Base-by-base conservation (phyloP, 2,329 filamentous ascomycete species). In the Blastomyces silverae region DNA sequence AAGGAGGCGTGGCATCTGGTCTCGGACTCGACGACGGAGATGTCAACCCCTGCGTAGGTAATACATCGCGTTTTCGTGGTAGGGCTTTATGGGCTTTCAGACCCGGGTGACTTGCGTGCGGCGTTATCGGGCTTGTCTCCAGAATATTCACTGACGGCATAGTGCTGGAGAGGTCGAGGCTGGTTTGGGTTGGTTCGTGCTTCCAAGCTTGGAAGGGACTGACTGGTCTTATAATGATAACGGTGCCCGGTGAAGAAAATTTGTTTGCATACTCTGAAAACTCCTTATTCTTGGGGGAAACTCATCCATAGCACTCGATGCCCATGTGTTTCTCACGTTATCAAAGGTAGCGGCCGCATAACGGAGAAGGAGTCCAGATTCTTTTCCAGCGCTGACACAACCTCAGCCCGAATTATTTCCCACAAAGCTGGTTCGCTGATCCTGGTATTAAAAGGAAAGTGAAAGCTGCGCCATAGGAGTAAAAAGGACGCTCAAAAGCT, bases 21-120 rank as follows among this genome's bases (percentile, higher is more conserved):
- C 66, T 67, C 67, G 67, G 68, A 69, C 62, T 10, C 68, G 70
- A 64, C 65, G 57, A 70, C 65, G 70, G 67, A 67, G 69, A 63
- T 61, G 71, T 67, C 46, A 67, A 61, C 65, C 67, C 61, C 8
- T 66, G 48, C n/a, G 59, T 68, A 52, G 69, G 66, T 59, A 69
- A 61, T 39, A 72, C 64, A 67, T 76, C 71, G 66, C 71, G 71
- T 67, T 71, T 75, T 67, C 74, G 73, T 52, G 77, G 77, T 48
- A 79, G 73, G 44, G 72, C 65, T 69, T 79, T 79, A 70, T 79
- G 77, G 67, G 77, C 72, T 71, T 73, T 78, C 66, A 79, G 67
- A 46, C 72, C 70, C 39, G 73, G 70, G 64, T 69, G 73, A 66
- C 73, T 72, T 64, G 70, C 58, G n/a, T 13, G 48, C 8, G 34